Conservation (phyloP, 192 early-diverging fungal genomes). For the Coemansia sp. region DNA sequence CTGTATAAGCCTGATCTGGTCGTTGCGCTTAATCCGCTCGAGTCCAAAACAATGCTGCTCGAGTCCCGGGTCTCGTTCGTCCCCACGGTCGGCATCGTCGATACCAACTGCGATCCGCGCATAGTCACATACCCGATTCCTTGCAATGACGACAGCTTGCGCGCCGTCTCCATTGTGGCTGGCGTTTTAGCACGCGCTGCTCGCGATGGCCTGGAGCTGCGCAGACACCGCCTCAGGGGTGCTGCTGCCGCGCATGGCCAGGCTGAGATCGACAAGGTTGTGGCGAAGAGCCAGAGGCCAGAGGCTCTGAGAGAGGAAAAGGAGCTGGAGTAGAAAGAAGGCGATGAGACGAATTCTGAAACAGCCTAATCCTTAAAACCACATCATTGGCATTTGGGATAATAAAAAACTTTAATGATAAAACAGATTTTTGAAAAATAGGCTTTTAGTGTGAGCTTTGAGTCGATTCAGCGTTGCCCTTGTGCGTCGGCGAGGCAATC, state of each 20-base stretch:
- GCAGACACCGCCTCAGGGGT: constrained; percentile 6
- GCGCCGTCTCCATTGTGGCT: constrained; percentile 76
- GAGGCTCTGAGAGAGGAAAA: not conserved
- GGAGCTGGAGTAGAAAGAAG: too few relatives aligned
- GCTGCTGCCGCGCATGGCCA: constrained; percentile 11
- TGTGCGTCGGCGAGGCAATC: constrained; percentile 1
- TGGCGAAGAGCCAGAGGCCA: not conserved
- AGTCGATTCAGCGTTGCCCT: too few relatives aligned
- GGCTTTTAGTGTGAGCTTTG: too few relatives aligned
- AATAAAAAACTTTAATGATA: too few relatives aligned
- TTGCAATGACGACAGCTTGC: constrained; percentile 88
- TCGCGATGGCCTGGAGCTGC: constrained; percentile 59
- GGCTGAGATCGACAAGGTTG: constrained; percentile 3
- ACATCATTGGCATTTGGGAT: too few relatives aligned
- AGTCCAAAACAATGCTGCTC: constrained; percentile 76
- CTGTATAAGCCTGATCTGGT: constrained; percentile 78
- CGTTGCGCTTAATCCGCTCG: constrained; percentile 78
- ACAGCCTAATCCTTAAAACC: too few relatives aligned
- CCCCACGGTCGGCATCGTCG: constrained; percentile 86
- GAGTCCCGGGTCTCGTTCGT: constrained; percentile 77
- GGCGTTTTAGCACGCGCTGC: constrained; percentile 74
- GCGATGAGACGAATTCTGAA: too few relatives aligned
- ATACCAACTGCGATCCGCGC: constrained; percentile 88
- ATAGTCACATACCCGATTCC: constrained; percentile 88
- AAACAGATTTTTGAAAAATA: too few relatives aligned